These are phyloP conservation scores for Talaromyces pinophilus DNA, from an alignment of 2,329 filamentous ascomycete genomes.

Conservation along the genomic window DNA sequence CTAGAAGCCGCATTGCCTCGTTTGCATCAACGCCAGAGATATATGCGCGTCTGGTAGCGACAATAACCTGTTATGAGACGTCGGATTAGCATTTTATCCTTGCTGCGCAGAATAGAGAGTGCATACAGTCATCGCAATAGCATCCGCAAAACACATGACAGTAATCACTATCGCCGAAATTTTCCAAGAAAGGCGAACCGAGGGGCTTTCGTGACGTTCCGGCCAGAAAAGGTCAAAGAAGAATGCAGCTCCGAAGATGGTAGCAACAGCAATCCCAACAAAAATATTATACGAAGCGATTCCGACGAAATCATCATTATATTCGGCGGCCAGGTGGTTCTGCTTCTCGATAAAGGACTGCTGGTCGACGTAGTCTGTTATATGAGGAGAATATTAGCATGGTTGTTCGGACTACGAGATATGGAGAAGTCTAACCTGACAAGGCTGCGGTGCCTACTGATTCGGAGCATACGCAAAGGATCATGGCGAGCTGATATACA, in stretches of 20 bases:
- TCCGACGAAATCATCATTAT: slow-evolving; percentile 60
- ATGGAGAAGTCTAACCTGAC: slow-evolving; percentile 46
- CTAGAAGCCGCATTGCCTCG: slow-evolving; percentile 32
- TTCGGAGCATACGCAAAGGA: slow-evolving; percentile 59
- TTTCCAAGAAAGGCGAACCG: slow-evolving; percentile 58
- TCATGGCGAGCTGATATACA: slow-evolving; percentile 62
- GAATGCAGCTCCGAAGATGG: slow-evolving; percentile 60
- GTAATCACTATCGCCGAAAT: slow-evolving; percentile 53
- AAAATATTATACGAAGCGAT: slow-evolving; percentile 61
- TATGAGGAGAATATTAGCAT: background rate
- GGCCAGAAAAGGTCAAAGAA: slow-evolving; percentile 66
- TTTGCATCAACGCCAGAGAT: slow-evolving; percentile 45
- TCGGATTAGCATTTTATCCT: too few species aligned
- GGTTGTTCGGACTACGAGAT: background rate
- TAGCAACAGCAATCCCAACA: slow-evolving; percentile 58
- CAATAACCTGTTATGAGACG: slow-evolving; percentile 41
- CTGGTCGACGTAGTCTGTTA: slow-evolving; percentile 56
- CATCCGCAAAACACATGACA: slow-evolving; percentile 50
- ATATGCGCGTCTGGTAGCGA: slow-evolving; percentile 49
- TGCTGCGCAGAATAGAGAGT: too few species aligned
- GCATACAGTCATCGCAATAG: slow-evolving; percentile 52
- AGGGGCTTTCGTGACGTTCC: slow-evolving; percentile 51
- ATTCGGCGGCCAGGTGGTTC: slow-evolving; percentile 45
- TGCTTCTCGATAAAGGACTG: slow-evolving; percentile 50
- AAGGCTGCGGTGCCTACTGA: slow-evolving; percentile 58